phyloP scores from a whole-genome alignment of 2,329 filamentous ascomycete species.

The Beauveria brongniartii region DNA sequence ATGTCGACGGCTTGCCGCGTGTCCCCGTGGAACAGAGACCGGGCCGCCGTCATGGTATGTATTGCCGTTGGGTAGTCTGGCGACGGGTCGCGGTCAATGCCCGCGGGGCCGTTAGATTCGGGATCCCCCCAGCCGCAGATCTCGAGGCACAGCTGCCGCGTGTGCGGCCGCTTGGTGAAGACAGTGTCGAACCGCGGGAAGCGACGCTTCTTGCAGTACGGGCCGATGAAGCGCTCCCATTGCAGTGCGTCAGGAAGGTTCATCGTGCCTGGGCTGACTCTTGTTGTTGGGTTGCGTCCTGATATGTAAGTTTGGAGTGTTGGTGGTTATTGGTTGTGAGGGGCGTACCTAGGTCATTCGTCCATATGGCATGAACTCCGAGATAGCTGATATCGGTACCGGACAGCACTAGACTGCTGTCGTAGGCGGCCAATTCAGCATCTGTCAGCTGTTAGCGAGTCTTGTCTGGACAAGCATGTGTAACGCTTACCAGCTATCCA shows the following conservation, averaged over 20 bases:
- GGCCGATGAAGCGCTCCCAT: conserved; percentile 55
- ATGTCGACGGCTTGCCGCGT: conserved; percentile 61
- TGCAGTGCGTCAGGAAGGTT: conserved; percentile 37
- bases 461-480: too few relatives aligned
- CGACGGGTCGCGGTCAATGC: conserved; percentile 31
- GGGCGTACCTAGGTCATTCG: conserved; percentile 53
- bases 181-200: conserved; percentile 57
- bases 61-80: conserved; percentile 43
- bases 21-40: conserved; percentile 66
- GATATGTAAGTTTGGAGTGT: background rate
- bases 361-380: conserved; percentile 67
- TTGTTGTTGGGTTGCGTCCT: conserved; percentile 38
- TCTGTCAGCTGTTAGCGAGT: conserved; percentile 27
- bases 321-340: conserved; percentile 18
- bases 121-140: conserved; percentile 65
- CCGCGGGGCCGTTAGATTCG: conserved; percentile 36
- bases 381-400: conserved; percentile 67
- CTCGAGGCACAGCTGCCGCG: conserved; percentile 66
- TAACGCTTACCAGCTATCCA: conserved; percentile 55
- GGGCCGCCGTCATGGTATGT: conserved; percentile 68
- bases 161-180: conserved; percentile 56
- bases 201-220: conserved; percentile 54
- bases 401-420: conserved; percentile 62
- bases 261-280: conserved; percentile 37
- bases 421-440: conserved; percentile 54